Conservation (phyloP, 148 eudicot genomes). For the Rhododendron williamsianum region DNA sequence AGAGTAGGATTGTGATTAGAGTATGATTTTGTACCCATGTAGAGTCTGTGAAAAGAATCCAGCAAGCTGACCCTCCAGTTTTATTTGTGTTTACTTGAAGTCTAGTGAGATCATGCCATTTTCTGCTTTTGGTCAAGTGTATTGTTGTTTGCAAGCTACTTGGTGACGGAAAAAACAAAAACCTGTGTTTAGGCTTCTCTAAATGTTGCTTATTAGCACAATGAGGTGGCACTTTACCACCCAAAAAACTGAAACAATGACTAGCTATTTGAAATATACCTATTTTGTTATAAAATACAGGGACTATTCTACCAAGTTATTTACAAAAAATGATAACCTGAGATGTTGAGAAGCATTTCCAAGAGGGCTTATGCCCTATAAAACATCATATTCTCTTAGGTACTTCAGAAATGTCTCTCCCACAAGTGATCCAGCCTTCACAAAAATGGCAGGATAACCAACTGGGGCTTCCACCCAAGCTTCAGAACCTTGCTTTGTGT, state of each 20-base stretch:
- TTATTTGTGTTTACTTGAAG: background rate
- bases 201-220: background rate
- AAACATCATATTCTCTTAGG: slow-evolving; percentile 40
- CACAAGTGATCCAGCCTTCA: slow-evolving; percentile 59
- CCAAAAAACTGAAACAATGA: background rate
- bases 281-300: background rate
- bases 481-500: slow-evolving; percentile 52
- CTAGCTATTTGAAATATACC: background rate
- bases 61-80: background rate
- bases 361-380: slow-evolving; percentile 20
- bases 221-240: background rate
- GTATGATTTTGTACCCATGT: background rate
- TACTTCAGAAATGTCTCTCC: slow-evolving; percentile 69
- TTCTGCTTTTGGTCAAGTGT: background rate
- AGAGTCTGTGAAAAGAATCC: background rate
- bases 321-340: no score
- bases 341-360: background rate
- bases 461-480: slow-evolving; percentile 71
- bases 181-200: background rate
- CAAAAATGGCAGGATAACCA: slow-evolving; percentile 86
- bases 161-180: no score
- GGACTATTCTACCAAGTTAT: background rate
- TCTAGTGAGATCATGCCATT: background rate
- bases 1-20: background rate
- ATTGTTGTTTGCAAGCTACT: background rate